Evolutionary conservation across 164 flowering plant genomes (phyloP), one percentile per base, ranked within the genome.

Genomic region (Pachysandra terminalis): DNA sequence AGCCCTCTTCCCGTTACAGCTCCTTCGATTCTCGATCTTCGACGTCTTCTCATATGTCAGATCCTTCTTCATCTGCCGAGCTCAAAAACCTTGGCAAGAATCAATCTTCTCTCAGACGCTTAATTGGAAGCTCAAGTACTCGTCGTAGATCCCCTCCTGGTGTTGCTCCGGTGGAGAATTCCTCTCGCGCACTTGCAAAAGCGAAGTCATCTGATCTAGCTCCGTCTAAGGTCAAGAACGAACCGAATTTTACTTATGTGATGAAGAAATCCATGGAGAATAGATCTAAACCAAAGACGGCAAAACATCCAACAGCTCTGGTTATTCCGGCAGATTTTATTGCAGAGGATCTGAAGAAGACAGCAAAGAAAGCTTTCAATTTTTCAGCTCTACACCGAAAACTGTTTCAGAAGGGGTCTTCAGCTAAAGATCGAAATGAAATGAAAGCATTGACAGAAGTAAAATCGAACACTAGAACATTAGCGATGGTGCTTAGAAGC

Each of bases 401-500:
- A 77, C 68, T 93, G 71, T 93, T 91, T 62, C 84, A 81, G 57
- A 88, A 84, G 65, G 87, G 82, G 13, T 60, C 78, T 5, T 54
- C 64, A 0, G 63, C 52, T 13, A 14, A 67, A 41, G 57, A 49
- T 25, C 48, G 32, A 51, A 27, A 35, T 12, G 81, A 75, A 79
- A 77, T 58, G 68, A 90, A 87, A 83, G 93, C 96, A 16, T 68
- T 91, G 82, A 80, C 83, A 25, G 97, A 91, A 65, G 93, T 85
- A 54, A 91, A 90, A 71, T 77, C 83, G 63, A 91, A 95, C 64
- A 85, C 97, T 13, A 84, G 98, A 82, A 92, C 92, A 1, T 70
- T 95, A 70, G 96, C 90, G 0, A 90, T 90, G 97, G 98, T 95
- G 66, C 63, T 95, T 72, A 85, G 92, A 80, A 95, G 97, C 56